These are phyloP conservation scores for Pneumocystis murina DNA, from an alignment of 1,139 yeast species.

Conservation along the genomic window DNA sequence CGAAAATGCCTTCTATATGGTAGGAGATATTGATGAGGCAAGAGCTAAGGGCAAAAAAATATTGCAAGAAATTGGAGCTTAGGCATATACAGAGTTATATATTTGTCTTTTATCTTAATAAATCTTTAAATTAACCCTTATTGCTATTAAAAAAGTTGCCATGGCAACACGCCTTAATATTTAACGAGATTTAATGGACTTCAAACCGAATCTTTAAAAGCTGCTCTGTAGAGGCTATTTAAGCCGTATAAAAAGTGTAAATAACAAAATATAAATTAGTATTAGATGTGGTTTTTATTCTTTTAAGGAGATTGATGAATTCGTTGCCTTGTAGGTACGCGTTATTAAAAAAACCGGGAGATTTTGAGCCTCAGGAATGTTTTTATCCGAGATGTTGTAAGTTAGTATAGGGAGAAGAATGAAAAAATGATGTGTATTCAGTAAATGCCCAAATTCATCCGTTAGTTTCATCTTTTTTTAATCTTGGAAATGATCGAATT, in stretches of 20 bases:
- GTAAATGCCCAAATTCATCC: neutral
- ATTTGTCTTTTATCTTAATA: too few species aligned
- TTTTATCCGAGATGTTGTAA: neutral
- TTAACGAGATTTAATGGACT: too few species aligned
- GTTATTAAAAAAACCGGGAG: neutral
- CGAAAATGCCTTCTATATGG: conserved; percentile 99
- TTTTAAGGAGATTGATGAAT: too few species aligned
- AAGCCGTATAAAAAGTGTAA: too few species aligned
- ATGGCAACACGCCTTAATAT: too few species aligned
- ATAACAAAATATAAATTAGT: too few species aligned
- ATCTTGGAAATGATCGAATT: neutral
- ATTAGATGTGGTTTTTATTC: too few species aligned
- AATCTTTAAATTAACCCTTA: too few species aligned
- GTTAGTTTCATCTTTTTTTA: neutral
- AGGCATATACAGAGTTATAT: neutral
- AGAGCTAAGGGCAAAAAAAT: neutral
- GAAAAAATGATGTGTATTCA: neutral
- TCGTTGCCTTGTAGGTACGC: neutral
- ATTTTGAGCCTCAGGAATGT: neutral
- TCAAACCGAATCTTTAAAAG: too few species aligned
- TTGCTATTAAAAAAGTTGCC: too few species aligned
- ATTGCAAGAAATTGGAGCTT: neutral
- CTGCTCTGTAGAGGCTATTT: too few species aligned
- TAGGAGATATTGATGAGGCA: conserved; percentile 78
- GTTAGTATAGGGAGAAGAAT: neutral